Evolutionary conservation across 2,329 filamentous ascomycete genomes (phyloP).

Genomic region (Ophiostoma tasmaniense): DNA sequence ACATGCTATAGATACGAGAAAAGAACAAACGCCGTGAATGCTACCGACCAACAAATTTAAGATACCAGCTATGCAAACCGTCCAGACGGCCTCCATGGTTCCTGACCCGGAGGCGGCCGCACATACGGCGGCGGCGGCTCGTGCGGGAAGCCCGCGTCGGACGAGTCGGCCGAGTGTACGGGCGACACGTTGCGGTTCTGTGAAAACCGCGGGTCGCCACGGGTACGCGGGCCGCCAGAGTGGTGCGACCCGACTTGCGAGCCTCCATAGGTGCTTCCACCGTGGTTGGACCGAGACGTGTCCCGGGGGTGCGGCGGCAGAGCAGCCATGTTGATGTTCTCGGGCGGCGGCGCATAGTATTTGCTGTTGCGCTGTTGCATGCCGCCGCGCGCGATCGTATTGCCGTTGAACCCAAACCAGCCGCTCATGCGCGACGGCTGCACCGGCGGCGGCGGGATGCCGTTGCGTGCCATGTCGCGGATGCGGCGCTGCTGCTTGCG

Average conservation of each 20-base stretch:
- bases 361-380: not conserved
- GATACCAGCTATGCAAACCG: slow-evolving; percentile 1
- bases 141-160: not conserved
- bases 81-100: not conserved
- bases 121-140: not conserved
- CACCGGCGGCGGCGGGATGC: slow-evolving; percentile 13
- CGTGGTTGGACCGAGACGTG: not conserved
- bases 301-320: not conserved
- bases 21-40: not conserved
- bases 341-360: slow-evolving; percentile 1
- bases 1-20: not conserved
- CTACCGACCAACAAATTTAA: not conserved
- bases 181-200: not conserved
- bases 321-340: not conserved
- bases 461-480: slow-evolving; percentile 9
- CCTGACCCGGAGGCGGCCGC: not conserved
- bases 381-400: slow-evolving; percentile 2
- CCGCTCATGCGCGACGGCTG: not conserved
- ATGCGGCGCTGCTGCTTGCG: slow-evolving; percentile 13
- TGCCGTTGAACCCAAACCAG: slow-evolving; percentile 11
- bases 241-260: not conserved
- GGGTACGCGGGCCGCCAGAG: not conserved
- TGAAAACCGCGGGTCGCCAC: not conserved
- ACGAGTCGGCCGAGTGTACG: not conserved
- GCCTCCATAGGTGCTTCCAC: not conserved